Evolutionary conservation across 768 basidiomycete genomes (phyloP).

Genomic region (Auriscalpium vulgare): DNA sequence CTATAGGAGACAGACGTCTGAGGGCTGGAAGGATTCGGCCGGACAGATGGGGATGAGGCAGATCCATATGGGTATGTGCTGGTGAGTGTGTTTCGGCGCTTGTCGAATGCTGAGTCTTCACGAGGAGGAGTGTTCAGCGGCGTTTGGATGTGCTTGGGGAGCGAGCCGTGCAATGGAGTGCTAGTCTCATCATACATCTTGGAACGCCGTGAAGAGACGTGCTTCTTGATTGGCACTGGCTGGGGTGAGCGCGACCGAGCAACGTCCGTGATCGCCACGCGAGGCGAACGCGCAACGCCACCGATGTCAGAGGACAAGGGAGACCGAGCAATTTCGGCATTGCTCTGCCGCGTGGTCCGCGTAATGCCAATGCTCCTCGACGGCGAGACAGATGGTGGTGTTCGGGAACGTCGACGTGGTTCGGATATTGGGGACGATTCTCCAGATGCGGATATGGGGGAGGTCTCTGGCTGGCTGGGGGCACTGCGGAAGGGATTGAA

Average conservation of each 20-base stretch:
- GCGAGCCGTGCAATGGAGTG: slow-evolving; percentile 37
- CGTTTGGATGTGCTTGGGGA: slow-evolving; percentile 40
- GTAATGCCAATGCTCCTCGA: too few species aligned
- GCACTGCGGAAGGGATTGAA: slow-evolving; percentile 67
- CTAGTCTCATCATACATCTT: slow-evolving; percentile 51
- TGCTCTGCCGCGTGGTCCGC: too few species aligned
- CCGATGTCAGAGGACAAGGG: neutral
- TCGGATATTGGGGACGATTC: slow-evolving; percentile 22
- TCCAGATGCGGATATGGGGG: slow-evolving; percentile 44
- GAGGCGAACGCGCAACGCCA: neutral
- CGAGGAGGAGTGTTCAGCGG: slow-evolving; percentile 64
- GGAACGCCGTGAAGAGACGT: slow-evolving; percentile 27
- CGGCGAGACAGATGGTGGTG: neutral
- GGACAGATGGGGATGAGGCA: slow-evolving; percentile 40
- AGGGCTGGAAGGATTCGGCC: slow-evolving; percentile 64
- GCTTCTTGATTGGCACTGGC: slow-evolving; percentile 30
- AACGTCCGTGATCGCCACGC: neutral
- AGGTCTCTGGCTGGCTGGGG: slow-evolving; percentile 56
- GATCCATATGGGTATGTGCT: slow-evolving; percentile 25
- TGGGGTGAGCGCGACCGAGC: slow-evolving; percentile 28
- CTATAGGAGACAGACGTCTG: slow-evolving; percentile 47
- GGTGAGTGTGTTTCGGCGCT: slow-evolving; percentile 46
- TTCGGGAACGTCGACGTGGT: slow-evolving; percentile 19
- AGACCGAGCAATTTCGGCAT: too few species aligned
- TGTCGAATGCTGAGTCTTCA: slow-evolving; percentile 46